Percentiles rank a stretch among this genome's conserved stretches.
Evolutionary conservation across 2,329 filamentous ascomycete genomes (phyloP).

Genomic region (Alternaria burnsii): DNA sequence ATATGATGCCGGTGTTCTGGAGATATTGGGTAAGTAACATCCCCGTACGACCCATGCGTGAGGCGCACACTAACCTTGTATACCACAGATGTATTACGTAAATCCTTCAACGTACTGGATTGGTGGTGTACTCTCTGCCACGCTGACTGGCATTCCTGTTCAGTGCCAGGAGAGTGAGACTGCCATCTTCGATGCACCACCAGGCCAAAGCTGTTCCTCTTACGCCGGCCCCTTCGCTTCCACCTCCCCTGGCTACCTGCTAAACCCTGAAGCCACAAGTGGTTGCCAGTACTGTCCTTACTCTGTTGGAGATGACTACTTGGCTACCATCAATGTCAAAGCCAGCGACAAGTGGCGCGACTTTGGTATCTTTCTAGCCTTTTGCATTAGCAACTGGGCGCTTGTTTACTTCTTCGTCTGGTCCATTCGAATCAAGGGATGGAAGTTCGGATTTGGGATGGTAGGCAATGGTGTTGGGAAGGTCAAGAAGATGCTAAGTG

Average conservation of each 20-base stretch:
- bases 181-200: conserved; percentile 71
- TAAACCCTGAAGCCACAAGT: conserved; percentile 65
- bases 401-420: conserved; percentile 82
- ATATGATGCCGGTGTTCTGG: conserved; percentile 73
- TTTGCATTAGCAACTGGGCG: conserved; percentile 74
- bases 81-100: not conserved
- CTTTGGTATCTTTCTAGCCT: conserved; percentile 77
- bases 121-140: conserved; percentile 71
- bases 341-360: conserved; percentile 72
- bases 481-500: conserved; percentile 22
- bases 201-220: conserved; percentile 68
- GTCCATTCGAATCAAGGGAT: conserved; percentile 73
- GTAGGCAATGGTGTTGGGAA: conserved; percentile 53
- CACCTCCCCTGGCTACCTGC: conserved; percentile 67
- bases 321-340: conserved; percentile 65
- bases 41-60: not conserved
- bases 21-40: conserved; percentile 63
- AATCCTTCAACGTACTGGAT: conserved; percentile 74
- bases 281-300: conserved; percentile 78
- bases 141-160: conserved; percentile 61
- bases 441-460: conserved; percentile 72
- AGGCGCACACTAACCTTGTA: not conserved
- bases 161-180: conserved; percentile 63
- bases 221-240: conserved; percentile 71
- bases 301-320: conserved; percentile 70